Base-by-base conservation (phyloP, 164 flowering plant species). In the Litsea cubeba region DNA sequence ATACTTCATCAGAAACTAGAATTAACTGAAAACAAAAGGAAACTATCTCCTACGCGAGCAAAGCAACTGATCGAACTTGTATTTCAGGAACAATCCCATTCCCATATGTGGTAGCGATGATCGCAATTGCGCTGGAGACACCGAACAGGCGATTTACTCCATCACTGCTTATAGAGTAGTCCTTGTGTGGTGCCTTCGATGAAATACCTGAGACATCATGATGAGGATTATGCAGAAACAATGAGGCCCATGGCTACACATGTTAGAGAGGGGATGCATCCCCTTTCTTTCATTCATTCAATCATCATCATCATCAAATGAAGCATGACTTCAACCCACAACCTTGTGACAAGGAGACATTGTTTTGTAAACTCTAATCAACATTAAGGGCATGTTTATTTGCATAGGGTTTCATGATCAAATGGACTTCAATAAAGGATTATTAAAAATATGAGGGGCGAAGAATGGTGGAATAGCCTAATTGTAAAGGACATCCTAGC, bases 11-110 rank as follows among this genome's bases (percentile, higher is more conserved):
- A 63, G 22, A 20, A 63, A 20, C 12, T 24, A 10, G 12, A 5
- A 22, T 63, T 1, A 63, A 24, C 65, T 1, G 60, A 54, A 23
- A 11, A 63, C 32, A 12, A 40, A 40, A 40, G 8, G 46, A 40
- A 40, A 40, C 46, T 7, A 40, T 40, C 24, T 14, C 66, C 66
- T 11, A 12, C 15, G 17, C 12, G 40, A 35, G 23, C 35, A 51
- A 17, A 2, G 24, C 4, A 3, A 12, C 20, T 12, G 51, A n/a
- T n/a, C n/a, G n/a, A 69, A 93, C 98, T 93, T 95, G 97, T 72
- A 93, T 95, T 79, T 95, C 99, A 7, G 99, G 99, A 71, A 95
- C 93, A 75, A 93, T 95, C 2, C 99, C 99, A 78, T 95, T 95
- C 49, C 99, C 99, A 63, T 71, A 95, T 15, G 97, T 87, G 57